Conservation (phyloP, 257 asterid species). For the Primulina eburnea region DNA sequence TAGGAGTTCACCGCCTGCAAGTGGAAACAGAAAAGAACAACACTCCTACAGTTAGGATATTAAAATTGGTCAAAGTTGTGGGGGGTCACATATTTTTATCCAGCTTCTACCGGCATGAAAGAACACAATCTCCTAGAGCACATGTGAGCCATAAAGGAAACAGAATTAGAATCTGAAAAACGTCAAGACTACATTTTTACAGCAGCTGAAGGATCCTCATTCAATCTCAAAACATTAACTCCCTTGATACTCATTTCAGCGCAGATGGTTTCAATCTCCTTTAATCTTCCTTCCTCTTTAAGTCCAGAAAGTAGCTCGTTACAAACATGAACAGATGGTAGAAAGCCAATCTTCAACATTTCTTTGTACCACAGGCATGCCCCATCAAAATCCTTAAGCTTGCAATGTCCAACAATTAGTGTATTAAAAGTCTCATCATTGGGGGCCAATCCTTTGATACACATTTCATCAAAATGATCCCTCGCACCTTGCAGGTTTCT, state of each 20-base stretch:
- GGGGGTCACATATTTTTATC: not conserved
- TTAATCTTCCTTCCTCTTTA: constrained; percentile 42
- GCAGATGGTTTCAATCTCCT: constrained; percentile 50
- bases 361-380: constrained; percentile 65
- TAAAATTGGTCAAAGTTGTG: not conserved
- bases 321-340: constrained; percentile 44
- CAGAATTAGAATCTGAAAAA: not conserved
- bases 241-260: constrained; percentile 68
- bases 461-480: constrained; percentile 51
- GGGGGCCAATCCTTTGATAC: constrained; percentile 46
- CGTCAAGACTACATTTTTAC: constrained; percentile 20
- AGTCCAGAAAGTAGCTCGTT: constrained; percentile 54
- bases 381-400: constrained; percentile 45
- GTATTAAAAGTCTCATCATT: constrained; percentile 46
- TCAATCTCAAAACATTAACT: constrained; percentile 27
- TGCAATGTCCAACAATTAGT: constrained; percentile 63
- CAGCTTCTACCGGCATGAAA: not conserved
- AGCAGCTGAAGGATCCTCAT: constrained; percentile 35
- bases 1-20: not conserved
- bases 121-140: not conserved
- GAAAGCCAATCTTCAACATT: constrained; percentile 50
- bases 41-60: not conserved
- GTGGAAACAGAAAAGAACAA: not conserved
- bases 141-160: not conserved
- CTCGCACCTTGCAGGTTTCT: constrained; percentile 43